Conservation (phyloP, 2,329 filamentous ascomycete species). For the Aspergillus oerlinghausenensis region DNA sequence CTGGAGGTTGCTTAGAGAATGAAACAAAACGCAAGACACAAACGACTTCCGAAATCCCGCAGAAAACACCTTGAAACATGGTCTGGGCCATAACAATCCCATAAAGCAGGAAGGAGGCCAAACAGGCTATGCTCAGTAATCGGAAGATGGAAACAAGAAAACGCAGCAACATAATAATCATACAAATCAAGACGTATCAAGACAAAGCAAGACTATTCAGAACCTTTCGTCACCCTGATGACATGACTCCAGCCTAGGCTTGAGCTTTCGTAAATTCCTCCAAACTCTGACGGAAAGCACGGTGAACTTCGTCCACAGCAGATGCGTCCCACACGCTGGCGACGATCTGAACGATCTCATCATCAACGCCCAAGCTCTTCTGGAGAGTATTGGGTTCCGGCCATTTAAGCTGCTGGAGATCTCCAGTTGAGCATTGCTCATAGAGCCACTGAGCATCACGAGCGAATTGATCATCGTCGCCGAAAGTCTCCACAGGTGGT, state of each 20-base stretch:
- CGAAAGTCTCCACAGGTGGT: constrained; percentile 13
- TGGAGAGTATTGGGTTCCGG: constrained; percentile 12
- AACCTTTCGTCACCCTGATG: background rate
- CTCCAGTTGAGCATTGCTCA: constrained; percentile 21
- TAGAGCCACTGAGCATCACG: constrained; percentile 24
- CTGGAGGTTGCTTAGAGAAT: background rate
- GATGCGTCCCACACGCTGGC: constrained; percentile 13
- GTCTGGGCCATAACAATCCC: background rate
- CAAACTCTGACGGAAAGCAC: constrained; percentile 11
- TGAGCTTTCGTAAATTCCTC: constrained; percentile 14
- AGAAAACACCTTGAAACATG: background rate
- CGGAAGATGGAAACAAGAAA: background rate
- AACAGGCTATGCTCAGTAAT: background rate
- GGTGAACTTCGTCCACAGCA: constrained; percentile 12
- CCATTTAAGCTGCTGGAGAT: constrained; percentile 21
- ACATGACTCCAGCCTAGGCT: constrained; percentile 1
- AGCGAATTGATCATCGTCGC: constrained; percentile 19
- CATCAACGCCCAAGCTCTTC: constrained; percentile 14
- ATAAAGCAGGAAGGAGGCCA: background rate
- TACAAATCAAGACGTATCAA: background rate
- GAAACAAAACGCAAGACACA: background rate
- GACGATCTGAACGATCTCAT: constrained; percentile 9
- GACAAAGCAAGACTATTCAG: background rate
- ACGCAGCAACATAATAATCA: background rate
- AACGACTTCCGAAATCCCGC: background rate